Base-by-base conservation (phyloP, 164 flowering plant species). In the Vitis rupestris region DNA sequence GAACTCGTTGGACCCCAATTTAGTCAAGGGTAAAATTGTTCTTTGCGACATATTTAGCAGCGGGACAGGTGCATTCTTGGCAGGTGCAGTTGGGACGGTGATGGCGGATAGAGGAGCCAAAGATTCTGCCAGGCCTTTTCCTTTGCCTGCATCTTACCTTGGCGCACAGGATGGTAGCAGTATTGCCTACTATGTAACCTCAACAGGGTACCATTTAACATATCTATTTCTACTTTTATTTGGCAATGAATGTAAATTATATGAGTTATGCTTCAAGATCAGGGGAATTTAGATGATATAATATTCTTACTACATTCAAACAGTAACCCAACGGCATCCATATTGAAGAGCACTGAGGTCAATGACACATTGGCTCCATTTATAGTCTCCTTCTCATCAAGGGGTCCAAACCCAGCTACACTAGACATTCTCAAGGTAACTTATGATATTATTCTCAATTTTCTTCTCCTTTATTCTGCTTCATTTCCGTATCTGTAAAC, bases 1-100 rank as follows among this genome's bases (percentile, higher is more conserved):
- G 0, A 50, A 59, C 30, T 77, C 88, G 3, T 64, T 90, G 71
- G 79, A 90, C 51, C 15, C 29, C 2, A 68, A 13, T 13, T 14
- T 71, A 51, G 87, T 87, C 58, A 78, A 72, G 50, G 92, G 88
- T 0, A 88, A 81, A 69, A 86, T 90, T 50, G 81, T 90, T 44
- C 27, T 90, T 0, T 90, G 92, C 53, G 89, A 85, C 16, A 10
- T 2, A 0, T 2, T 61, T 3, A 30, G 1, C 11, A 0, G 0
- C 1, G 82, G 74, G 14, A 27, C 8, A 2, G 55, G 19, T 10
- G 27, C 75, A 8, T 50, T 79, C 3, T 1, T 5, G 0, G 79
- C 78, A 1, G 84, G 84, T 60, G 90, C 89, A 15, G 61, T 61
- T 29, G 90, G 89, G 14, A 51, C 77, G 3, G 31, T 90, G 3